Conservation (phyloP, 371 early-diverging fungal genomes). For the Mucor indicus region DNA sequence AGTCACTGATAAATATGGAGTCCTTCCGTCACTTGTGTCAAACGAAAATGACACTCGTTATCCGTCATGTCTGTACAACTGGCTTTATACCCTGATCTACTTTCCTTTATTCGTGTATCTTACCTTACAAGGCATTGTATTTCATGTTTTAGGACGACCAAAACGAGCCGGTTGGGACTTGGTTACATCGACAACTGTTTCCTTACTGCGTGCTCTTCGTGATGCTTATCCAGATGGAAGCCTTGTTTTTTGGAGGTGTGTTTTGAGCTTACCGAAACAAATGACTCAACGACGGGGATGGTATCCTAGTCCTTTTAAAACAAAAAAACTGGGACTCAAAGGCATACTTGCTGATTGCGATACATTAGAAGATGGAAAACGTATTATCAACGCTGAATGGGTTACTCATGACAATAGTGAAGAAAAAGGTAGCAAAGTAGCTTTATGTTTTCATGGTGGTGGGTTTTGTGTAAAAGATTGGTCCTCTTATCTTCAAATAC, state of each 20-base stretch:
- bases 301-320: neutral
- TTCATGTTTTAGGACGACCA: neutral
- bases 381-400: conserved; percentile 15
- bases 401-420: neutral
- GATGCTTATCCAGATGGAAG: neutral
- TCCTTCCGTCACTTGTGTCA: neutral
- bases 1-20: neutral
- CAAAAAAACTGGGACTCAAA: neutral
- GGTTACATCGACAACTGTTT: neutral
- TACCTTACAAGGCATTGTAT: too few relatives aligned
- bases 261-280: neutral
- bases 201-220: neutral
- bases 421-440: conserved; percentile 28
- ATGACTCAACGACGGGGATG: neutral
- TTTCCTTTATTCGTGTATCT: too few relatives aligned
- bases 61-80: neutral
- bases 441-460: conserved; percentile 59
- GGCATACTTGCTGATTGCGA: conserved; percentile 9
- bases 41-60: neutral
- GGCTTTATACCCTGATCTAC: too few relatives aligned
- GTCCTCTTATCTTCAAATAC: conserved; percentile 35
- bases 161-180: conserved; percentile 8
- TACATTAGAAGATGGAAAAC: conserved; percentile 7
- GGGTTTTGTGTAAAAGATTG: conserved; percentile 48
- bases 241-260: neutral